Base-by-base conservation (phyloP, 2,329 filamentous ascomycete species). In the Corinectria fuckeliana region DNA sequence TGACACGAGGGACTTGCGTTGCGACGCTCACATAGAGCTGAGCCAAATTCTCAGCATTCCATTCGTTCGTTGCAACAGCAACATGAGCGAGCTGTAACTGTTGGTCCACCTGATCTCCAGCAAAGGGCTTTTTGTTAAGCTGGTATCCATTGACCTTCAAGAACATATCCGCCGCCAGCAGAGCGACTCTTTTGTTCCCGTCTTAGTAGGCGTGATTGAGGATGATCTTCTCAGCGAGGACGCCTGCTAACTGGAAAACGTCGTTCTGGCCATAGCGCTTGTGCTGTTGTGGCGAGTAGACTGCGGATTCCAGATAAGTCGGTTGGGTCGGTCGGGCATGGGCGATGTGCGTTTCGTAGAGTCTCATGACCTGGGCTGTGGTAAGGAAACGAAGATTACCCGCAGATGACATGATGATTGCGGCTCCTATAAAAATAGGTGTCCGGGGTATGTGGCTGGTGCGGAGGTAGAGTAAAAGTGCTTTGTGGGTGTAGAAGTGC, bases 181-280 rank as follows among this genome's bases (percentile, higher is more conserved):
- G 61, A 28, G 64, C 52, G n/a, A 47, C 61, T 39, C 64, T 34
- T 25, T 68, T 69, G 47, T 68, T 69, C 16, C 61, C 62, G 41
- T 67, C 61, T 16, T 63, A 53, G 38, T 64, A 71, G 1, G 62
- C 42, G 20, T 70, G 63, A 25, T 71, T 47, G 6, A 69, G 63
- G 9, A 66, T 58, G 10, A 70, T 50, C 47, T 65, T 70, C 41
- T 63, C 38, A 1, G 63, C 63, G 14, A 68, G 63, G 9, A 69
- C 20, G 1, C 65, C 66, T 2, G 68, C 63, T 5, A 69, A 28
- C 50, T 60, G 55, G 38, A 69, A 67, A 2, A 67, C 11, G 6
- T 68, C 56, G 3, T 50, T 48, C 28, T 68, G 47, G 9, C 68
- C 60, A 28, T 65, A 70, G 23, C 60, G 20, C 9, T 51, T 47